These are phyloP conservation scores for Aurifilum marmelostoma DNA, from an alignment of 2,329 filamentous ascomycete species.

Conservation along the genomic window DNA sequence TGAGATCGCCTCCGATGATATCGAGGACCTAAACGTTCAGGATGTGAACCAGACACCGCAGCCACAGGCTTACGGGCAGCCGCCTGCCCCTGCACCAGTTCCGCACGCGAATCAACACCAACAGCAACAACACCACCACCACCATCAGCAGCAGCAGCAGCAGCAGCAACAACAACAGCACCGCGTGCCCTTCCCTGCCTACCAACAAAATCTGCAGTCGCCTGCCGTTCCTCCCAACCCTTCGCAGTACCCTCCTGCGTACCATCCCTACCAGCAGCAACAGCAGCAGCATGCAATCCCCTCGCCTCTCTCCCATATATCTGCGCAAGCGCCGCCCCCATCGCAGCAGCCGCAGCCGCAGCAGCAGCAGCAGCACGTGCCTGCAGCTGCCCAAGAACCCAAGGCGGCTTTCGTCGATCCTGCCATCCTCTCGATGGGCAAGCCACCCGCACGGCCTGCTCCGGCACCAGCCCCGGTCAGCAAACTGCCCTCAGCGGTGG, in stretches of 20 bases:
- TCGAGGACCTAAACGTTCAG: slow-evolving; percentile 26
- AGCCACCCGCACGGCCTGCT: slow-evolving; percentile 41
- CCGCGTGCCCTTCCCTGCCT: slow-evolving; percentile 17
- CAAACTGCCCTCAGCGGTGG: slow-evolving; percentile 14
- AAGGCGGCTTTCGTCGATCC: slow-evolving; percentile 71
- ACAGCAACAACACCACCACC: slow-evolving; percentile 5
- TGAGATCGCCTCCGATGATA: slow-evolving; percentile 24
- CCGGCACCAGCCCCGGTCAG: slow-evolving; percentile 9
- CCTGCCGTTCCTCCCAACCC: slow-evolving; percentile 3
- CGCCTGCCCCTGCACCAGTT: slow-evolving; percentile 13
- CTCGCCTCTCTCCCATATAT: slow-evolving; percentile 6
- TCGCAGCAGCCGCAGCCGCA: background rate
- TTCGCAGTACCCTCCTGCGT: slow-evolving; percentile 4
- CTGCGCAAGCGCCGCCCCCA: slow-evolving; percentile 4
- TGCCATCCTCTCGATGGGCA: slow-evolving; percentile 74
- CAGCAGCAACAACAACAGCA: slow-evolving; percentile 20
- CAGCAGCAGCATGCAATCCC: slow-evolving; percentile 6
- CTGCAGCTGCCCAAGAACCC: slow-evolving; percentile 34
- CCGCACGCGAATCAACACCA: slow-evolving; percentile 8
- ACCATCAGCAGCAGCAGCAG: slow-evolving; percentile 10
- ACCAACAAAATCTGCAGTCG: slow-evolving; percentile 15
- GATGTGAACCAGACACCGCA: background rate
- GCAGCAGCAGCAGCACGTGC: slow-evolving; percentile 30
- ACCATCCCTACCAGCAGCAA: slow-evolving; percentile 11
- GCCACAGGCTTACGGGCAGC: slow-evolving; percentile 18